Percentiles rank a stretch among this genome's conserved stretches.
phyloP scores from a whole-genome alignment of 192 early-diverging fungal species.

The Phycomyces blakesleeanus region DNA sequence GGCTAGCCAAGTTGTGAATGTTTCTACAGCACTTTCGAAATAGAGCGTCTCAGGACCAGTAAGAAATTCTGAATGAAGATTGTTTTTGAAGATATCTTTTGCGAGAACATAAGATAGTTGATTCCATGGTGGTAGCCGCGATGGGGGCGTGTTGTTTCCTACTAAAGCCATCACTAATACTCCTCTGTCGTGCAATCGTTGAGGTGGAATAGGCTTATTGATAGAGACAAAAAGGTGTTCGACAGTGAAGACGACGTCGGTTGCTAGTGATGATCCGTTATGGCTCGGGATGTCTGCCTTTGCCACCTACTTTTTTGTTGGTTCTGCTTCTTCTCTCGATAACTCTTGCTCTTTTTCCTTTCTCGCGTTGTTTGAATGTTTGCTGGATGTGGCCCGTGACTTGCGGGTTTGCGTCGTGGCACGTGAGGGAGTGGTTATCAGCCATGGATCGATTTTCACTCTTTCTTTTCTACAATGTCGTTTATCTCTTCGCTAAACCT shows the following conservation, averaged over 20 bases:
- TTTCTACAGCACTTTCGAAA: slow-evolving; percentile 37
- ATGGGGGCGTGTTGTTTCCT: neutral
- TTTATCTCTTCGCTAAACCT: slow-evolving; percentile 27
- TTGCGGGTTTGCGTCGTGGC: neutral
- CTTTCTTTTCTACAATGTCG: slow-evolving; percentile 20
- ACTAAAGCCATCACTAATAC: neutral
- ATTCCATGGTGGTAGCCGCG: slow-evolving; percentile 1
- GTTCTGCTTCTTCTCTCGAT: neutral
- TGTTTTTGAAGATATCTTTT: neutral
- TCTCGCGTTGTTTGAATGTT: slow-evolving; percentile 4
- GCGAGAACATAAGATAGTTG: slow-evolving; percentile 3
- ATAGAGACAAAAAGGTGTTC: neutral
- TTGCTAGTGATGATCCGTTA: too few relatives aligned
- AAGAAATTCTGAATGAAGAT: slow-evolving; percentile 19
- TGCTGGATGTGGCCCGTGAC: neutral
- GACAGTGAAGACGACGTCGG: too few relatives aligned
- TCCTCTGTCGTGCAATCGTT: slow-evolving; percentile 1
- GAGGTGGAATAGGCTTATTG: neutral
- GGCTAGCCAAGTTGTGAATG: slow-evolving; percentile 32
- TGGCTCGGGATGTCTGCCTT: too few relatives aligned
- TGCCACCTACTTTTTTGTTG: too few relatives aligned
- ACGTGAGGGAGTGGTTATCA: neutral
- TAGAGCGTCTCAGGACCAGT: slow-evolving; percentile 33
- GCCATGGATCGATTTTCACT: neutral
- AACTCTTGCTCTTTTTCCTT: neutral